Percentiles rank a stretch among this genome's conserved stretches.
These are phyloP conservation scores for Nicotiana tomentosiformis DNA, from an alignment of 257 asterid species.

Conservation along the genomic window DNA sequence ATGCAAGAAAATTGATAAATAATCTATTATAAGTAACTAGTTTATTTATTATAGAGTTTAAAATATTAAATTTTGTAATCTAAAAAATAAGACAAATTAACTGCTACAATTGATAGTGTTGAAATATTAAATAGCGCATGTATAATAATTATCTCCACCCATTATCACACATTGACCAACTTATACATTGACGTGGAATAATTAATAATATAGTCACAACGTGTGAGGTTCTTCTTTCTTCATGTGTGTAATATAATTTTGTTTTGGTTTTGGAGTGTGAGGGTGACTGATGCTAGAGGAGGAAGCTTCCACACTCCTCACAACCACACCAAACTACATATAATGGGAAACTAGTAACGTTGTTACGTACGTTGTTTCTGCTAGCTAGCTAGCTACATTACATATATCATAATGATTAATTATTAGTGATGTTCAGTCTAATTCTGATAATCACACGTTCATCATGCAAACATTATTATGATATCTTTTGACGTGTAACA, in stretches of 20 bases:
- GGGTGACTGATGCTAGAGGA: background rate
- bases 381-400: background rate
- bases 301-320: constrained; percentile 10
- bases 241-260: background rate
- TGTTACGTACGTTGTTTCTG: background rate
- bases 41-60: too few relatives aligned
- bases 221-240: background rate
- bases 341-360: background rate
- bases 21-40: background rate
- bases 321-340: background rate
- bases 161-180: too few relatives aligned
- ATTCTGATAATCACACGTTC: background rate
- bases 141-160: too few relatives aligned
- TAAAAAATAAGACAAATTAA: too few relatives aligned
- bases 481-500: too few relatives aligned
- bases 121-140: too few relatives aligned
- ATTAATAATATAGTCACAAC: background rate
- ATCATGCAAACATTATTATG: too few relatives aligned
- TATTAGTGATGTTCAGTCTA: background rate
- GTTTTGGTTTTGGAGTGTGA: background rate
- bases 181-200: background rate
- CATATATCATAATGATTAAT: background rate
- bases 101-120: too few relatives aligned
- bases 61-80: too few relatives aligned
- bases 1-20: background rate